These are phyloP conservation scores for Juncus effusus DNA, from an alignment of 176 grass and related monocot species.

Conservation along the genomic window DNA sequence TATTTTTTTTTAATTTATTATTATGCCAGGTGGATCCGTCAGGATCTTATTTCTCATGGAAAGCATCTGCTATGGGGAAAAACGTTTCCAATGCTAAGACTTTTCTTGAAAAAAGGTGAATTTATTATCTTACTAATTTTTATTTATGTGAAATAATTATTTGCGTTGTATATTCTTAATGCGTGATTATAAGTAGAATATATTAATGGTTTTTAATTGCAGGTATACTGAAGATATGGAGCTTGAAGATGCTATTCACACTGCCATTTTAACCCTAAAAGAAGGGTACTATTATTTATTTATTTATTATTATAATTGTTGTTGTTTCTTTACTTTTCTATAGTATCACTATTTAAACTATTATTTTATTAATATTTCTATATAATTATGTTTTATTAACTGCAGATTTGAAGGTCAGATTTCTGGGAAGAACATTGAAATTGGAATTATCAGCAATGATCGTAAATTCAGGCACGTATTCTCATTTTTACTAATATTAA, in stretches of 20 bases:
- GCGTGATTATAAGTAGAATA: neutral
- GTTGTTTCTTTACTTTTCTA: neutral
- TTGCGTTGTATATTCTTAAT: neutral
- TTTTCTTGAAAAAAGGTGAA: conserved; percentile 93
- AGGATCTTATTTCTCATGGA: conserved; percentile 99
- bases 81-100: conserved; percentile 98
- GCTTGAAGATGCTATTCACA: conserved; percentile 98
- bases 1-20: neutral
- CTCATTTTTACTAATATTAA: conserved; percentile 2
- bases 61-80: conserved; percentile 99
- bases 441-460: conserved; percentile 80
- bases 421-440: conserved; percentile 94
- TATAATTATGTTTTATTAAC: conserved; percentile 12
- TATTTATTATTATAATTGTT: neutral
- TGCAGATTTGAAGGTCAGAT: conserved; percentile 94
- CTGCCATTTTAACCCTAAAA: conserved; percentile 95
- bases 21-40: conserved; percentile 75
- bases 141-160: conserved; percentile 3
- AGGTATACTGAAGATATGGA: conserved; percentile 99
- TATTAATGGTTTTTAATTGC: conserved; percentile 12
- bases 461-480: conserved; percentile 73
- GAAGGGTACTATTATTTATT: conserved; percentile 64
- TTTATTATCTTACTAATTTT: neutral
- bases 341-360: neutral
- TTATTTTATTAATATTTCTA: conserved; percentile 10